Evolutionary conservation across 2,329 filamentous ascomycete genomes (phyloP), one percentile per base, ranked within the genome.

Genomic region (Blastomyces parvus): DNA sequence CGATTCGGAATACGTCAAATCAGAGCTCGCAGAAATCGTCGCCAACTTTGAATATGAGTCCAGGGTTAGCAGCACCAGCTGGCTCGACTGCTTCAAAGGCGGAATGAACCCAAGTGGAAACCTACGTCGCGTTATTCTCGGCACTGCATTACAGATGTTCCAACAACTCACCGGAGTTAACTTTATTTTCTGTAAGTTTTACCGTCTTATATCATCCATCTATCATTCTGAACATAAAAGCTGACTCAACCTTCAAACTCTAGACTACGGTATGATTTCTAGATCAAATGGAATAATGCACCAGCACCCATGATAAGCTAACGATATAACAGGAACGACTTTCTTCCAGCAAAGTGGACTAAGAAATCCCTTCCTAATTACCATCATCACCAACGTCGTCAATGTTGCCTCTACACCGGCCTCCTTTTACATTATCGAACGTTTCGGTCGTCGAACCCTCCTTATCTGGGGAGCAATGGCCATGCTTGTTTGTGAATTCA

Each of bases 151-250:
- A 0, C 88, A 91, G 74, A 86, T 90, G 69, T 89, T 88, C 88
- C 85, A 83, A 5, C 88, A 91, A 71, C 76, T 91, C 52, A 89
- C 86, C 0, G 88, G 88, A n/a, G 89, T 89, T 86, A 90, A 89
- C 69, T 86, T 84, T 48, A 87, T 85, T 30, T 64, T 64, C 44
- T 64, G 63, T 64, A 53, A 64, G 63, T 60, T 17, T 19, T 60
- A 42, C 14, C 17, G 17, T 46, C 25, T 33, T 58, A 11, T 61
- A 33, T 40, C 38, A 22, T 25, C 44, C 7, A 25, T 25, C 44
- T 9, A 40, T 57, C 22, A n/a, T 14, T 42, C 19, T 61, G 3
- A 22, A 22, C n/a, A 36, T 2, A 27, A 33, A 57, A 62, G 17
- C 59, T 64, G 53, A 64, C 52, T 17, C 36, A 27, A 46, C 27